Conservation (phyloP, 129 eudicot species). For the Flaveria ramosissima region DNA sequence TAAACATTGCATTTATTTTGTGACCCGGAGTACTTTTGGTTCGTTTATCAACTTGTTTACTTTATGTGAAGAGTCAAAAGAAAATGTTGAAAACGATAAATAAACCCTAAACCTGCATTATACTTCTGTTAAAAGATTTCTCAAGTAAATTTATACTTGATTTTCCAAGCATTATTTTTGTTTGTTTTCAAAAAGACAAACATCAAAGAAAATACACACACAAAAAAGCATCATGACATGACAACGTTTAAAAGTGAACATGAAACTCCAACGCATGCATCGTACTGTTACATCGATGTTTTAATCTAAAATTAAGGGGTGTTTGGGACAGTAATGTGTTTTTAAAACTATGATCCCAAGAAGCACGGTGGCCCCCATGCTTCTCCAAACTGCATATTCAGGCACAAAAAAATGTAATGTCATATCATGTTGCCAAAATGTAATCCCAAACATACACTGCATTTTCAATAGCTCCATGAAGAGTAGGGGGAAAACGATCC, state of each 20-base stretch:
- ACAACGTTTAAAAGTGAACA: not conserved
- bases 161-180: not conserved
- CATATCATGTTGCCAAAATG: not conserved
- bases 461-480: too few relatives aligned
- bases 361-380: not conserved
- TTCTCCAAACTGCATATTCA: not conserved
- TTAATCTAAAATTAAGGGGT: not conserved
- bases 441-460: not conserved
- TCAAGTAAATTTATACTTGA: not conserved
- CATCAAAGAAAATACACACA: not conserved
- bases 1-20: not conserved
- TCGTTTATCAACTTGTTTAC: not conserved
- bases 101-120: not conserved
- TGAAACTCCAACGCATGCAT: slow-evolving; percentile 3
- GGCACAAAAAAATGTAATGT: not conserved
- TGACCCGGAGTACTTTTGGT: not conserved
- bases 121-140: not conserved
- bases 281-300: not conserved
- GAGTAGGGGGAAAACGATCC: too few relatives aligned
- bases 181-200: not conserved
- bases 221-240: slow-evolving; percentile 1
- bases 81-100: not conserved
- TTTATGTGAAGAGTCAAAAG: not conserved
- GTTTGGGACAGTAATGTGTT: not conserved
- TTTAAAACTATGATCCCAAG: not conserved